Base-by-base conservation (phyloP, 2,329 filamentous ascomycete species). In the Apiospora rasikravindrae region DNA sequence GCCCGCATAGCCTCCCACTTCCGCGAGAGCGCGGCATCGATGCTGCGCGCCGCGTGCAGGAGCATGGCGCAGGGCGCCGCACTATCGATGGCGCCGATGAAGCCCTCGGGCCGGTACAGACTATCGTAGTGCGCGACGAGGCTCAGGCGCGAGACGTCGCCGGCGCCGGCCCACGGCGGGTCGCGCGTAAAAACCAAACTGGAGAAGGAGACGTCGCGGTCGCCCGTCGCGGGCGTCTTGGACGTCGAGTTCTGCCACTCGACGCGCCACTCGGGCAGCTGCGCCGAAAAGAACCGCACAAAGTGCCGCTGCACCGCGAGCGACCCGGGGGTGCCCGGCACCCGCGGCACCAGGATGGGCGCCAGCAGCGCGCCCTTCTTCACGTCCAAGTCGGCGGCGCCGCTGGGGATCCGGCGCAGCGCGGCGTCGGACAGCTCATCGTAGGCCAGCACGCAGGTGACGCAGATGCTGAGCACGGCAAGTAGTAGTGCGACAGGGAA, bases 71-170 rank as follows among this genome's bases (percentile, higher is more conserved):
- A 98, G 13, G 96, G 95, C 24, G 94, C 96, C 1, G 96, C 96
- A 77, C 94, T 98, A 80, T 99, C 96, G 19, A 91, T 97, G 0
- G 96, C 96, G 0, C 96, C 96, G 72, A 99, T 93, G 81, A 99
- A 99, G 0, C 95, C 96, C 73, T 91, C 84, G 0, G 95, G 96
- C 37, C 86, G 86, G 72, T 93, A 87, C 83, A 97, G 93, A 80
- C 91, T 95, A 78, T 99, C 96, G 81, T 98, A 98, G 81, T 99
- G 96, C 53, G 96, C 96, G 8, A 96, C 96, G 71, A 99, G 87
- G 19, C 94, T 96, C 79, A 98, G 84, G 68, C 95, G 86, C 57
- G 92, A 91, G 2, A 96, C 91, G 76, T 98, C 92, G 0, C 96
- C 19, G 0, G 84, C 82, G 7, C 87, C 87, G 0, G 91, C 86